These are phyloP conservation scores for Limtongozyma cylindracea DNA, from an alignment of 805 yeast species.

Conservation along the genomic window DNA sequence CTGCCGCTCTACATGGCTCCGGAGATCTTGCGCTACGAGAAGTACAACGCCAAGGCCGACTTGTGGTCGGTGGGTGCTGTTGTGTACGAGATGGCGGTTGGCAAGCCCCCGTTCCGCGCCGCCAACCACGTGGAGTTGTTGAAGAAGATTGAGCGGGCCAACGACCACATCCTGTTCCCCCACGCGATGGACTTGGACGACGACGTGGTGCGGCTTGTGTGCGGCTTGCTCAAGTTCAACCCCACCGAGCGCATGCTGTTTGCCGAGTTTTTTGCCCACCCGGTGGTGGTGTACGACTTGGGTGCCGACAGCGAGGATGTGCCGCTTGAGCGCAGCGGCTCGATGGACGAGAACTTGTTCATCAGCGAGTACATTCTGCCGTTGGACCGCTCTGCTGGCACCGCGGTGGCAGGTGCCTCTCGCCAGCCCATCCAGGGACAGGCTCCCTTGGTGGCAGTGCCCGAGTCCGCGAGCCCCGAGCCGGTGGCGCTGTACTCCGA, in stretches of 20 bases:
- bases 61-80: conserved; percentile 98
- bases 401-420: too few relatives aligned
- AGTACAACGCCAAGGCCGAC: conserved; percentile 93
- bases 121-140: conserved; percentile 77
- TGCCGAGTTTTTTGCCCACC: conserved; percentile 63
- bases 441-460: too few relatives aligned
- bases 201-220: too few relatives aligned
- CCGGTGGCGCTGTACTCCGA: too few relatives aligned
- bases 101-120: conserved; percentile 92
- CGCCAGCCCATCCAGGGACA: too few relatives aligned
- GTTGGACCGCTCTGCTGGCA: conserved; percentile 5
- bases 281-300: conserved; percentile 31
- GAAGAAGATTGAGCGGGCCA: conserved; percentile 61
- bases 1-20: conserved; percentile 98
- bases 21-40: conserved; percentile 80
- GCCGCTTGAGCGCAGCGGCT: conserved; percentile 39
- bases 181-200: too few relatives aligned
- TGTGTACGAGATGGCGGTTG: conserved; percentile 81
- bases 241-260: conserved; percentile 80
- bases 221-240: conserved; percentile 56
- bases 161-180: conserved; percentile 63
- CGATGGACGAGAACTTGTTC: conserved; percentile 55
- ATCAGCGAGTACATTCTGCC: conserved; percentile 59
- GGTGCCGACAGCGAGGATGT: conserved; percentile 15
- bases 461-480: too few relatives aligned